Base-by-base conservation (phyloP, 495 filamentous ascomycete genomes). In the Polyplosphaeria fusca region DNA sequence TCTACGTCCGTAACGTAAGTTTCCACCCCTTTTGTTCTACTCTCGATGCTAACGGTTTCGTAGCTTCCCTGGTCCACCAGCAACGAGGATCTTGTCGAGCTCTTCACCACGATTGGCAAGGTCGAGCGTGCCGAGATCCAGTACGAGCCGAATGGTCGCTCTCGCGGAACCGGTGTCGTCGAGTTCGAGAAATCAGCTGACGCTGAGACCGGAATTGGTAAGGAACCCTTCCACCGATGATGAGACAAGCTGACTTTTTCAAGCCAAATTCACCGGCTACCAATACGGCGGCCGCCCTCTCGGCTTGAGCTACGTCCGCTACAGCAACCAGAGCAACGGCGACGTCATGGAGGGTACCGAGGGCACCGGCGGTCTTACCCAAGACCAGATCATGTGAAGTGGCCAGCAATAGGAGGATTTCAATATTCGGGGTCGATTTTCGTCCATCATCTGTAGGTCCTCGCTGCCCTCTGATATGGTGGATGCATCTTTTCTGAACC, bases 381-480 rank as follows among this genome's bases (percentile, higher is more conserved):
- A 98, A 70, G 93, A 96, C 66, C 92, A 98, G 77, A 96, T 98
- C 73, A 95, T 96, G 92, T 98, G 61, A 30, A n/a, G n/a, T n/a
- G n/a, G n/a, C n/a, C n/a, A n/a, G n/a, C n/a, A n/a, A n/a, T n/a
- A n/a, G n/a, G n/a, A n/a, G n/a, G n/a, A n/a, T n/a, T n/a, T n/a
- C n/a, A n/a, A n/a, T n/a, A n/a, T n/a, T n/a, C n/a, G n/a, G n/a
- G n/a, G n/a, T n/a, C n/a, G n/a, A n/a, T n/a, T n/a, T n/a, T n/a
- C n/a, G n/a, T n/a, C n/a, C n/a, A n/a, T n/a, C n/a, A n/a, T n/a
- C n/a, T n/a, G n/a, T n/a, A n/a, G n/a, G n/a, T n/a, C n/a, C n/a
- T n/a, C n/a, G n/a, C n/a, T n/a, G n/a, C n/a, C n/a, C n/a, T n/a
- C n/a, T n/a, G n/a, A n/a, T n/a, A n/a, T n/a, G n/a, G n/a, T n/a